These are phyloP conservation scores for Zizania palustris DNA, from an alignment of 202 grass and related monocot species.

Conservation along the genomic window DNA sequence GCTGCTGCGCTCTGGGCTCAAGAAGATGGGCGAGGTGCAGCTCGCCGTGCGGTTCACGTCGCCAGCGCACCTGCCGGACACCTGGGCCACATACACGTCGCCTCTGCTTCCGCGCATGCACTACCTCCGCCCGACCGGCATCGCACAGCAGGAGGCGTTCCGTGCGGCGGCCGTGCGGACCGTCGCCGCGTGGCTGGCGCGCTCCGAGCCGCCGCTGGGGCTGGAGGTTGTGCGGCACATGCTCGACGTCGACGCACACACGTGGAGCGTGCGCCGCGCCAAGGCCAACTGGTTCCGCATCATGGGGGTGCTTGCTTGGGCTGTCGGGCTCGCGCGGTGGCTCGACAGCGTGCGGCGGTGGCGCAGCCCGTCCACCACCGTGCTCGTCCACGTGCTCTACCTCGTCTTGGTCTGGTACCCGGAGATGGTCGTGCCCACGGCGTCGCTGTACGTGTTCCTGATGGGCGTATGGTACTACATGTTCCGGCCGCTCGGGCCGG, in stretches of 20 bases:
- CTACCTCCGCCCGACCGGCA: conserved; percentile 80
- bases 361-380: conserved; percentile 69
- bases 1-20: conserved; percentile 76
- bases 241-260: conserved; percentile 77
- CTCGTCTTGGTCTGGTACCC: conserved; percentile 98
- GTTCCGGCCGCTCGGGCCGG: conserved; percentile 68
- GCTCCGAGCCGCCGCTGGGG: conserved; percentile 84
- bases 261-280: conserved; percentile 89
- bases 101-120: conserved; percentile 89
- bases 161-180: conserved; percentile 71
- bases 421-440: conserved; percentile 86
- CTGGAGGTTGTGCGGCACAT: conserved; percentile 80
- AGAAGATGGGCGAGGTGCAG: conserved; percentile 96
- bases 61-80: conserved; percentile 67
- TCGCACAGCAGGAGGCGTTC: conserved; percentile 82
- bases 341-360: conserved; percentile 69
- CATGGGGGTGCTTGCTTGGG: conserved; percentile 94
- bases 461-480: conserved; percentile 89
- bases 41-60: conserved; percentile 84
- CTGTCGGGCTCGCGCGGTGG: conserved; percentile 80
- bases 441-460: conserved; percentile 80
- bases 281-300: conserved; percentile 98
- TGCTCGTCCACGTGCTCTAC: conserved; percentile 86
- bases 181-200: conserved; percentile 69
- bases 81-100: conserved; percentile 73